Conservation (phyloP, 2,329 filamentous ascomycete species). For the Berkeleyomyces rouxiae region DNA sequence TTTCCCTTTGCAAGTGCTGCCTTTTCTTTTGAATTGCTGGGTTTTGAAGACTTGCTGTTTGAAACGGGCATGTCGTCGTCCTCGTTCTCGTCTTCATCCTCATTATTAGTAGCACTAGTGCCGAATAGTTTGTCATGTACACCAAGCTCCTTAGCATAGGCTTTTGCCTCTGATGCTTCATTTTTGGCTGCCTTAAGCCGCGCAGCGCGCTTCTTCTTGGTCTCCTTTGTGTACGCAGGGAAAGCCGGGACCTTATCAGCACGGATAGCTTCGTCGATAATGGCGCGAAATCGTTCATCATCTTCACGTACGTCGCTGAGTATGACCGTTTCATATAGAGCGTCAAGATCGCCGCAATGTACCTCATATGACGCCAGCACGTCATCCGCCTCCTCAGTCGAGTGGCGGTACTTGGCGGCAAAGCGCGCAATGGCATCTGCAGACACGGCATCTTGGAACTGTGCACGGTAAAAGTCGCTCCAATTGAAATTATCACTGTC, state of each 20-base stretch:
- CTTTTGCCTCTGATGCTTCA: slow-evolving; percentile 57
- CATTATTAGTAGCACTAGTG: slow-evolving; percentile 12
- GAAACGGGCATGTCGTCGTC: slow-evolving; percentile 1
- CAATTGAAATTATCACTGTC: slow-evolving; percentile 75
- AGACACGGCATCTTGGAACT: slow-evolving; percentile 63
- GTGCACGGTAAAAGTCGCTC: slow-evolving; percentile 73
- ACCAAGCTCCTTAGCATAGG: slow-evolving; percentile 58
- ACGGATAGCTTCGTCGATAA: slow-evolving; percentile 68
- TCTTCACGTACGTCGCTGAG: slow-evolving; percentile 70
- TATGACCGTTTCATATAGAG: slow-evolving; percentile 70
- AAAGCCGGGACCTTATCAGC: slow-evolving; percentile 49
- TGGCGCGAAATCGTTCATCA: slow-evolving; percentile 64
- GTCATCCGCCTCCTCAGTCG: slow-evolving; percentile 69
- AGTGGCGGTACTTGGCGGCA: slow-evolving; percentile 62
- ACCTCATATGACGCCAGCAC: slow-evolving; percentile 60
- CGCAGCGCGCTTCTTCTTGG: slow-evolving; percentile 42
- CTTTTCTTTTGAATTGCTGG: not conserved
- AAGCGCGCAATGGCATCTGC: slow-evolving; percentile 60
- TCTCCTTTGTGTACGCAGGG: slow-evolving; percentile 55
- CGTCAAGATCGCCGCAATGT: slow-evolving; percentile 56
- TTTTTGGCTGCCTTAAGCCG: slow-evolving; percentile 44
- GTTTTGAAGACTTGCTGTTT: not conserved
- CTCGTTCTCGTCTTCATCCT: slow-evolving; percentile 20
- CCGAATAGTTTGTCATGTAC: slow-evolving; percentile 54
- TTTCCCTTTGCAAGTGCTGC: slow-evolving; percentile 15